Evolutionary conservation across 2,329 filamentous ascomycete genomes (phyloP), one percentile per base, ranked within the genome.

Genomic region (Xylaria digitata): DNA sequence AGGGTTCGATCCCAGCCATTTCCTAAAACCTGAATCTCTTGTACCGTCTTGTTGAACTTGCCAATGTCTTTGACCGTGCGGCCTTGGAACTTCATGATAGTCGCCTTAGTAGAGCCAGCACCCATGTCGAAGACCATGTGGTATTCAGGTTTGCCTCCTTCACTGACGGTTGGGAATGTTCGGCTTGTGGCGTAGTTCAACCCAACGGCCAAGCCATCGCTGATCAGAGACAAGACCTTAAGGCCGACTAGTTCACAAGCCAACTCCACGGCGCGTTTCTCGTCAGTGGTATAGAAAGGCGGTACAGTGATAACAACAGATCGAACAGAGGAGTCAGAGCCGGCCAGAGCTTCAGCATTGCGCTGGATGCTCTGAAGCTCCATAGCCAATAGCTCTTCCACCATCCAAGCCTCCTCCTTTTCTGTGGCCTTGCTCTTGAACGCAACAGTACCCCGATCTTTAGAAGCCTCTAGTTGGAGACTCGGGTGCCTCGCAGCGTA

Each of bases 61-160:
- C 94, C 94, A 62, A 95, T 82, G 74, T 97, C 95, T 85, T 98
- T 99, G 69, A 98, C 90, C 1, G 87, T 90, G 73, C 91, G 90
- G 77, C 92, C 92, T 79, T 97, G 94, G 82, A 99, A 97, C 75
- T 90, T 91, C 77, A 99, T 82, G 59, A 99, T 84, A 6, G 94
- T 96, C 4, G 95, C 95, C 74, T 93, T 97, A 37, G 95, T 92
- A 52, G 93, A 97, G 4, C 96, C 96, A 72, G 96, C 94, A 72
- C 96, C 96, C 94, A 99, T 98, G 78, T 99, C 96, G 76, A 96
- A 99, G 34, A 99, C 89, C 78, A 99, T 82, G 81, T 99, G 93
- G 74, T 94, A 88, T 80, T 99, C 96, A 0, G 96, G 91, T 82
- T 94, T 94, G 71, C 87, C 91, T 61, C 93, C 93, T 61, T 96